Base-by-base conservation (phyloP, 805 yeast species). In the Metschnikowia corniflorae region DNA sequence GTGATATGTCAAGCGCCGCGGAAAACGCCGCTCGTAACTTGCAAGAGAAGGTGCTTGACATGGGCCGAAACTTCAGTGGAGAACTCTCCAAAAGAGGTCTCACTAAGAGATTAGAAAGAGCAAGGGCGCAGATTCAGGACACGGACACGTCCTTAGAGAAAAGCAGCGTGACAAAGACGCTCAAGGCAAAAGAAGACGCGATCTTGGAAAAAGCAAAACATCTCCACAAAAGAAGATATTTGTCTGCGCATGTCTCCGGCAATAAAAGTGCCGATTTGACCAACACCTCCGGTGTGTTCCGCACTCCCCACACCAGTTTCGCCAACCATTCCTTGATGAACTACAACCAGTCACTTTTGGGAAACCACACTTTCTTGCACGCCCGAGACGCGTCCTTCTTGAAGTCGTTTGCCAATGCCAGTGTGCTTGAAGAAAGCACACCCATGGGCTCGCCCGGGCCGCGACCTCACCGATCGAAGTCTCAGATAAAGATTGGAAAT, bases 371-470 rank as follows among this genome's bases (percentile, higher is more conserved):
- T 15, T 19, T 37, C 16, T 16, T 36, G 26, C 34, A 29, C 16
- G 35, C 37, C 4, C 37, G 40, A n/a, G 43, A 43, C 23, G 51
- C 50, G 5, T 61, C 70, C 7, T 54, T 60, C 9, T 45, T 67
- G 26, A 52, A 59, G 9, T 63, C 63, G 7, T 57, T 61, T 43
- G 40, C 40, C 4, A 54, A 52, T 28, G 70, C 39, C 17, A 43
- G 68, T 5, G 56, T 65, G 2, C 42, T 63, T 1, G 69, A 60
- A 37, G 69, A 61, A 35, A 63, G 70, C 36, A 61, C 69, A 0
- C 70, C 70, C 4, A 47, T 48, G 25, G 53, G 48, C 7, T 56
- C 68, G 2, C 67, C 48, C 9, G 49, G 50, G 5, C 44, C 51
- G 16, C 42, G 42, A 34, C 31, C 49, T 2, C 42, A 37, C 16